phyloP scores from a whole-genome alignment of 495 filamentous ascomycete species.

The Lasiosphaeria miniovina region DNA sequence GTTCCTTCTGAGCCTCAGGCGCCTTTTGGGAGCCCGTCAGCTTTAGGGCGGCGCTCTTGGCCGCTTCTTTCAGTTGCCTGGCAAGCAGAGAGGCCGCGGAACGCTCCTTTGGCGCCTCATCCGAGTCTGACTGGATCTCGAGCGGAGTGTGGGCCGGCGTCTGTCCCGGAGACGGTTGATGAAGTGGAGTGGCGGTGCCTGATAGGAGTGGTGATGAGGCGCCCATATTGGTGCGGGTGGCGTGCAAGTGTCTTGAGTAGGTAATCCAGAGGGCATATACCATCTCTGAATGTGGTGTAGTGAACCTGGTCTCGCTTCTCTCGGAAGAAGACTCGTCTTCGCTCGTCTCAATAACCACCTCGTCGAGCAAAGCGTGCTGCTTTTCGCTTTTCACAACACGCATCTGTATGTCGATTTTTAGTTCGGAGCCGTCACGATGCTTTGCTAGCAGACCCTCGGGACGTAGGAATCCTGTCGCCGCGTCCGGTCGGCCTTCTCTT shows the following conservation, averaged over 20 bases:
- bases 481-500: conserved; percentile 73
- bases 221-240: conserved; percentile 54
- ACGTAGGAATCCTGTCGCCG: conserved; percentile 70
- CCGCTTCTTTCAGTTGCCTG: conserved; percentile 71
- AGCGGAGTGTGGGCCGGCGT: conserved; percentile 49
- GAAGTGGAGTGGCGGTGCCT: conserved; percentile 62
- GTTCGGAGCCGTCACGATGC: conserved; percentile 85
- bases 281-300: conserved; percentile 59
- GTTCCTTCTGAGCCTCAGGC: conserved; percentile 29
- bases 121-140: conserved; percentile 52
- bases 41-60: conserved; percentile 47
- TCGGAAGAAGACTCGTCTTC: conserved; percentile 44
- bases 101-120: conserved; percentile 32
- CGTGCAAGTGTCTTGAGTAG: conserved; percentile 89
- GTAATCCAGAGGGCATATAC: conserved; percentile 97
- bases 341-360: conserved; percentile 46
- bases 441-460: conserved; percentile 79
- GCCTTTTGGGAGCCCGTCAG: conserved; percentile 38
- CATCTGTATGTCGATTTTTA: conserved; percentile 93
- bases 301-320: conserved; percentile 27
- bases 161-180: conserved; percentile 77
- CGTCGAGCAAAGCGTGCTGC: conserved; percentile 38
- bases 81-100: conserved; percentile 61
- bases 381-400: conserved; percentile 88
- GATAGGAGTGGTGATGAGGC: conserved; percentile 57